Conservation (phyloP, 805 yeast species). For the Myxozyma neotropica region DNA sequence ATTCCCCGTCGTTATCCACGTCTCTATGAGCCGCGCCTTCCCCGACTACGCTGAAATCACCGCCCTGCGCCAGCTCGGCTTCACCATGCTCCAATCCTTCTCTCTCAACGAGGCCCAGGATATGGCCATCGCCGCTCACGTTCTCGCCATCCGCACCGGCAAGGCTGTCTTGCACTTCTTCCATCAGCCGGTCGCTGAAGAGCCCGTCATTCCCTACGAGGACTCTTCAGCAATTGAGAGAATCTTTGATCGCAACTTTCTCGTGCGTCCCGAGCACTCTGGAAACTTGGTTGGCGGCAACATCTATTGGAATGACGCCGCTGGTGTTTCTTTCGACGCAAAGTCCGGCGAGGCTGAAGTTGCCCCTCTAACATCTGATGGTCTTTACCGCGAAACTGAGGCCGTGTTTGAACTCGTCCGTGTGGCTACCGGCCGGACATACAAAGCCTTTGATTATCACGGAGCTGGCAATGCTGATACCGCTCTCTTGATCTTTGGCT, state of each 20-base stretch:
- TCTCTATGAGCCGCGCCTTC: slow-evolving; percentile 40
- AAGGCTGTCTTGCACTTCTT: slow-evolving; percentile 76
- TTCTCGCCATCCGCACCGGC: slow-evolving; percentile 52
- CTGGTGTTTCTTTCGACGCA: slow-evolving; percentile 26
- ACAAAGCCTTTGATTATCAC: slow-evolving; percentile 49
- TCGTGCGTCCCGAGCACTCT: slow-evolving; percentile 15
- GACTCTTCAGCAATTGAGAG: slow-evolving; percentile 15
- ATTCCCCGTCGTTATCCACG: slow-evolving; percentile 59
- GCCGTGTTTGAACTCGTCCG: slow-evolving; percentile 41
- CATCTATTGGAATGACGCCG: slow-evolving; percentile 31
- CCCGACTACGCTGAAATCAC: slow-evolving; percentile 71
- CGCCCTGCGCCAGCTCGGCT: slow-evolving; percentile 71
- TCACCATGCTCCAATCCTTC: slow-evolving; percentile 69
- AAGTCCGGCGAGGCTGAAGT: slow-evolving; percentile 29
- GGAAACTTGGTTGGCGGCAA: slow-evolving; percentile 34
- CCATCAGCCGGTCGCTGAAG: slow-evolving; percentile 32
- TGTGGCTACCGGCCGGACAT: slow-evolving; percentile 43
- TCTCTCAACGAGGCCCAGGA: slow-evolving; percentile 55
- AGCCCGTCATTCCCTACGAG: slow-evolving; percentile 27
- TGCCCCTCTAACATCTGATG: slow-evolving; percentile 17
- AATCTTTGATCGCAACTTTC: slow-evolving; percentile 16
- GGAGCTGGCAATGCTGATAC: slow-evolving; percentile 50
- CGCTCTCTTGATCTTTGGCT: slow-evolving; percentile 67
- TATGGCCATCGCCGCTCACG: slow-evolving; percentile 60
- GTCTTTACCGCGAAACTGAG: slow-evolving; percentile 16